Evolutionary conservation across 2,329 filamentous ascomycete species (phyloP).

Genomic region (Aspergillus thermomutatus): DNA sequence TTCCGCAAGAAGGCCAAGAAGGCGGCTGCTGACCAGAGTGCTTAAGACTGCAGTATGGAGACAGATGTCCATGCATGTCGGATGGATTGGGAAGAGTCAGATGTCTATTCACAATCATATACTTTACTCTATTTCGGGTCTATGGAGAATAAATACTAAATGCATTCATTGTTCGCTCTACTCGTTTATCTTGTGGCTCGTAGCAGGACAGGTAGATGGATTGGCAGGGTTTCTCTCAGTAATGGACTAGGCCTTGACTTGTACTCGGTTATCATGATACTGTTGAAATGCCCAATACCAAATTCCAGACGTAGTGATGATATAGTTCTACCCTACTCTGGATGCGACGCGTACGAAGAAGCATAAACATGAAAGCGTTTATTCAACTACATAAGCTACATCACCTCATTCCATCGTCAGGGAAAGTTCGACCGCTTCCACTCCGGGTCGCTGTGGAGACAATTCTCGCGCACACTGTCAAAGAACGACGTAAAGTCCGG

Average conservation of each 20-base stretch:
- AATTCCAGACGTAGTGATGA: background rate
- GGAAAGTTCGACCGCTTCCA: background rate
- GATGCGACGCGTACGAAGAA: background rate
- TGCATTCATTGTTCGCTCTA: too few relatives aligned
- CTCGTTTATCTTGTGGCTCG: too few relatives aligned
- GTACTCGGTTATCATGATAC: background rate
- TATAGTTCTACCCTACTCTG: background rate
- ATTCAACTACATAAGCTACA: background rate
- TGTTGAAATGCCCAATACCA: background rate
- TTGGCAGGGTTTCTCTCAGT: too few relatives aligned
- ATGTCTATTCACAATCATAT: too few relatives aligned
- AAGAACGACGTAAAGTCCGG: background rate
- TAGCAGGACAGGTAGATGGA: too few relatives aligned
- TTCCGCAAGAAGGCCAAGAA: background rate
- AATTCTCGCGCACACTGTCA: background rate
- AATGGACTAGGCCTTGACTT: too few relatives aligned
- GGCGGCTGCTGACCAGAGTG: background rate
- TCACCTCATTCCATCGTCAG: too few relatives aligned
- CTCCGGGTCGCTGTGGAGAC: background rate
- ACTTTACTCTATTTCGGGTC: too few relatives aligned
- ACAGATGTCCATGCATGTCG: too few relatives aligned
- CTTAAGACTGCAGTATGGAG: too few relatives aligned
- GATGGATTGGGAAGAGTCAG: too few relatives aligned
- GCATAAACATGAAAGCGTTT: background rate
- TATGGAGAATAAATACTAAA: too few relatives aligned